Conservation (phyloP, 495 filamentous ascomycete genomes). For the Filosporella fistucella region DNA sequence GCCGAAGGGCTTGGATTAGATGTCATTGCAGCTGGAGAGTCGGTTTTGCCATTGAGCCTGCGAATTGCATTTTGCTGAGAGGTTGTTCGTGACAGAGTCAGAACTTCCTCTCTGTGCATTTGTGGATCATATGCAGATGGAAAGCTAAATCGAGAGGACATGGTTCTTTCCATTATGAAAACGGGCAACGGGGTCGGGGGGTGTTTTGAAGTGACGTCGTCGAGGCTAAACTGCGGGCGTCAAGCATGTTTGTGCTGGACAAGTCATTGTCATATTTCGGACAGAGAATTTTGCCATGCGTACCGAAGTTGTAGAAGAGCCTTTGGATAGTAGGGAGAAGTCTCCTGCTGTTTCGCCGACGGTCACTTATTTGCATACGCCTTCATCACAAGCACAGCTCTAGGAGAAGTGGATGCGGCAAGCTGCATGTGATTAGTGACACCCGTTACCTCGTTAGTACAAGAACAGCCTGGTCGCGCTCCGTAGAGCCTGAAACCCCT, state of each 20-base stretch:
- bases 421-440: slow-evolving; percentile 3
- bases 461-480: not conserved
- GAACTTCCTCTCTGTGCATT: slow-evolving; percentile 18
- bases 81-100: slow-evolving; percentile 15
- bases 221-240: not conserved
- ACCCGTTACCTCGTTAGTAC: too few relatives aligned
- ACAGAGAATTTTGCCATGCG: too few relatives aligned
- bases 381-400: too few relatives aligned
- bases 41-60: slow-evolving; percentile 7
- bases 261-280: not conserved
- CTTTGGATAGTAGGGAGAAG: too few relatives aligned
- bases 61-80: slow-evolving; percentile 14
- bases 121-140: slow-evolving; percentile 21
- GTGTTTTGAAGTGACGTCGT: slow-evolving; percentile 13
- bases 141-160: slow-evolving; percentile 18
- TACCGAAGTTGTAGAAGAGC: too few relatives aligned
- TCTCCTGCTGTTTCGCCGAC: too few relatives aligned
- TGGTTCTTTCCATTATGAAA: slow-evolving; percentile 5
- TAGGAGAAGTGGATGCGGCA: too few relatives aligned
- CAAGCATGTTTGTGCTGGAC: slow-evolving; percentile 3
- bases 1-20: slow-evolving; percentile 1
- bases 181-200: not conserved
- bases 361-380: too few relatives aligned
- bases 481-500: not conserved
- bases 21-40: slow-evolving; percentile 2